A percentile compares a stretch with the other conserved stretches of the same genome.
phyloP scores from a whole-genome alignment of 768 basidiomycete genomes.

The Lenzites betulinus region DNA sequence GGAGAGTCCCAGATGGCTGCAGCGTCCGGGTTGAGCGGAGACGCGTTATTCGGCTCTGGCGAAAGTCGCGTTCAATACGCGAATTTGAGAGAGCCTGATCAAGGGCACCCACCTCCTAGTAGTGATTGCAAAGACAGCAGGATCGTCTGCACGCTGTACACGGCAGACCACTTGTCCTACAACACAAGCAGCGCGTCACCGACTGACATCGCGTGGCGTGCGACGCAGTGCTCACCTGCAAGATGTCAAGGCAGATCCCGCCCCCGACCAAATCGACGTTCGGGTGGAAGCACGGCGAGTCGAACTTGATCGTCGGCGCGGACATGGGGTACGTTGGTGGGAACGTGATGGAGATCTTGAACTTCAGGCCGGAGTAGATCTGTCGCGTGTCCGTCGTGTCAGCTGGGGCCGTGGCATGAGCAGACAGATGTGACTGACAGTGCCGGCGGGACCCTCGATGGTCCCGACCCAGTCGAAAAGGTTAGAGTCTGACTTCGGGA shows the following conservation, averaged over 20 bases:
- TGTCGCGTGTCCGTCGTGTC: slow-evolving; percentile 28
- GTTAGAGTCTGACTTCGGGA: slow-evolving; percentile 84
- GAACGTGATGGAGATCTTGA: slow-evolving; percentile 83
- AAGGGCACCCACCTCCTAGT: slow-evolving; percentile 66
- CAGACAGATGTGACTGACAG: slow-evolving; percentile 46
- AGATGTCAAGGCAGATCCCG: slow-evolving; percentile 84
- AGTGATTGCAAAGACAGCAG: slow-evolving; percentile 86
- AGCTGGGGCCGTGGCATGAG: not conserved
- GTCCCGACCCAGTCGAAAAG: slow-evolving; percentile 91
- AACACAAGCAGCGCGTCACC: slow-evolving; percentile 29
- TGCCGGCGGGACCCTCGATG: slow-evolving; percentile 78
- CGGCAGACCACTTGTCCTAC: slow-evolving; percentile 92
- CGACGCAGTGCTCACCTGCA: slow-evolving; percentile 51
- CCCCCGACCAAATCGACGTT: slow-evolving; percentile 82
- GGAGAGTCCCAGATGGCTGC: slow-evolving; percentile 76
- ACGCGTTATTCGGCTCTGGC: slow-evolving; percentile 90
- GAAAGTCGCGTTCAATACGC: not conserved
- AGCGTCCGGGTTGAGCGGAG: slow-evolving; percentile 86
- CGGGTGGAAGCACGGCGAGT: slow-evolving; percentile 88
- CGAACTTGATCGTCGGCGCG: slow-evolving; percentile 83
- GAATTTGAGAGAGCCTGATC: not conserved
- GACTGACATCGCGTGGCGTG: not conserved
- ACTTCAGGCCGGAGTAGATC: slow-evolving; percentile 79
- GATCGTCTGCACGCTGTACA: slow-evolving; percentile 90
- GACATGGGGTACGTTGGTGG: slow-evolving; percentile 89